Base-by-base conservation (phyloP, 305 asterid genomes). In the Fraxinus ornus region DNA sequence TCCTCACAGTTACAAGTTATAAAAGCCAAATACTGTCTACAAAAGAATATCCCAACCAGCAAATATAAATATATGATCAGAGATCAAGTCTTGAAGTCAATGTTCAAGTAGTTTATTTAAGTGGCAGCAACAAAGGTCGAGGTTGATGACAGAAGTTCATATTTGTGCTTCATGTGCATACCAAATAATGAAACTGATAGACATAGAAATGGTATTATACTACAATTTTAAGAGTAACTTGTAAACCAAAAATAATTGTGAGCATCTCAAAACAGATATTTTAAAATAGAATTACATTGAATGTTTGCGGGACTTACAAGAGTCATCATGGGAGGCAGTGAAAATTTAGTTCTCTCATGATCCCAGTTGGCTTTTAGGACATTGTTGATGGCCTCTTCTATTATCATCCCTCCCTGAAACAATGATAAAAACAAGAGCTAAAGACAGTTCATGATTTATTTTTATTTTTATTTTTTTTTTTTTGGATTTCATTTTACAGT, bases 281-380 rank as follows among this genome's bases (percentile, higher is more conserved):
- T 72, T 62, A 60, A 64, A 80, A 78, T 15, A 72, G 72, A 60
- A 79, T 55, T 76, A 76, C 33, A 81, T 77, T 81, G 9, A 66
- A 84, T 78, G 47, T 22, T 83, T 77, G 79, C 32, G 8, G 26
- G 66, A 91, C 98, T 91, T 90, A 96, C 98, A 41, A 96, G 93
- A 73, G 97, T 88, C 98, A 94, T 93, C 91, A 91, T 81, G 32
- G 99, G 99, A 80, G 98, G 99, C 89, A 96, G 89, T 6, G 92
- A 89, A 87, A 96, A 91, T 79, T 89, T 92, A 62, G 93, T 92
- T 91, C 95, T 90, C 89, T 93, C 94, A 79, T 96, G 98, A 89
- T 94, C 93, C 99, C 99, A 96, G 71, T 91, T 88, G 80, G 95
- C 91, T 81, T 90, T 91, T 72, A 96, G 89, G 86, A 94, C 97